phyloP scores from a whole-genome alignment of 306 rosid genomes.

The Begonia fuchsioides region DNA sequence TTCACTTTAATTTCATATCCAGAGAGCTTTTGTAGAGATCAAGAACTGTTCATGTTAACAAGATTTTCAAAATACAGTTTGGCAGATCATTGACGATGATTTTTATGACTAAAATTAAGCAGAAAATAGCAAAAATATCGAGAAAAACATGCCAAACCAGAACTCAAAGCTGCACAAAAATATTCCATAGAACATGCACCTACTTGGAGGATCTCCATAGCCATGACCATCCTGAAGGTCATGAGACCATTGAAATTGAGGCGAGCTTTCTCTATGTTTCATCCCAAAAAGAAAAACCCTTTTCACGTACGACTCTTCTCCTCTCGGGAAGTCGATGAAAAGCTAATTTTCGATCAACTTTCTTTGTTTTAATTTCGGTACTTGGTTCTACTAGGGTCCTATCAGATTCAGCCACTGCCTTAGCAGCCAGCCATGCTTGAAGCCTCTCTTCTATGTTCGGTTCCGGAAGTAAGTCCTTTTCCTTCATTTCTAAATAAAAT shows the following conservation, averaged over 20 bases:
- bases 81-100: no score
- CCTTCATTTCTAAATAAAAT: constrained; percentile 71
- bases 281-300: constrained; percentile 76
- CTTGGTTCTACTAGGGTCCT: constrained; percentile 13
- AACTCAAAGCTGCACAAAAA: no score
- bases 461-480: constrained; percentile 57
- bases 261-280: neutral
- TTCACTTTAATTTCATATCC: no score
- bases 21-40: no score
- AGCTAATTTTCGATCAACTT: constrained; percentile 22
- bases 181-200: neutral
- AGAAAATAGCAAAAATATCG: no score
- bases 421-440: constrained; percentile 63
- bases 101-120: no score
- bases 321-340: constrained; percentile 44
- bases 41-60: no score
- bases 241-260: neutral
- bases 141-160: no score
- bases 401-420: constrained; percentile 16
- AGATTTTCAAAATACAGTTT: no score
- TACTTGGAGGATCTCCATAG: neutral
- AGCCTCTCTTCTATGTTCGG: constrained; percentile 61
- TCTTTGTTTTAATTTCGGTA: constrained; percentile 24
- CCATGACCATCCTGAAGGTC: neutral
- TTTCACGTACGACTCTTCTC: constrained; percentile 46